Evolutionary conservation across 495 filamentous ascomycete genomes (phyloP), one percentile per base, ranked within the genome.

Genomic region (Penicillium parvum): DNA sequence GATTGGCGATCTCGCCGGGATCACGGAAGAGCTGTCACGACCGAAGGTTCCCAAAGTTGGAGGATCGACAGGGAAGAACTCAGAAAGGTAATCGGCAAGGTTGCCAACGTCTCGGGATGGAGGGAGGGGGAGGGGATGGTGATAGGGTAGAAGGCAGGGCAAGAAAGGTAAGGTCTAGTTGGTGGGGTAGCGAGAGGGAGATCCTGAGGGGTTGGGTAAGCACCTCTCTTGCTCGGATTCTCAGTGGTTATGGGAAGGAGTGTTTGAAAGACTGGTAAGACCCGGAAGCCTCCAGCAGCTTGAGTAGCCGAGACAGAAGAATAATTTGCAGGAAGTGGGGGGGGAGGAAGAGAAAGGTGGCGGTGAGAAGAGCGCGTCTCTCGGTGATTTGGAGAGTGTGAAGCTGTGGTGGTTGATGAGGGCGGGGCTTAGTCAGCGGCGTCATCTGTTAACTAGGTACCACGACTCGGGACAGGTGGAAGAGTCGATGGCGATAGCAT

Each of bases 201-300:
- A 45, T 51, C 49, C 53, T 58, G 65, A 58, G 59, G 65, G 65
- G 57, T 64, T 44, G 41, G 32, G 41, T 44, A 22, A 44, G 41
- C 41, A 44, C 30, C 41, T 44, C 29, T 28, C 28, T 18, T 29
- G n/a, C 19, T 29, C 12, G 18, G 26, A 30, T 19, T 16, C 26
- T 32, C n/a, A 18, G 21, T 16, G n/a, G 9, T 15, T 30, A 14
- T 18, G 32, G 19, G 9, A 35, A n/a, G n/a, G n/a, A n/a, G n/a
- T n/a, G n/a, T n/a, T n/a, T n/a, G n/a, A n/a, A n/a, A n/a, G n/a
- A n/a, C n/a, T n/a, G n/a, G n/a, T n/a, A n/a, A n/a, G n/a, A 18
- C 6, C 32, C 16, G 32, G 32, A 21, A 10, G 17, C 19, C 32
- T 15, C 32, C 32, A 35, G 32, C 15, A 35, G 16, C 32, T 35